Evolutionary conservation across 2,329 filamentous ascomycete species (phyloP), one percentile per base, ranked within the genome.

Genomic region (Ceratocystis eucalypticola): DNA sequence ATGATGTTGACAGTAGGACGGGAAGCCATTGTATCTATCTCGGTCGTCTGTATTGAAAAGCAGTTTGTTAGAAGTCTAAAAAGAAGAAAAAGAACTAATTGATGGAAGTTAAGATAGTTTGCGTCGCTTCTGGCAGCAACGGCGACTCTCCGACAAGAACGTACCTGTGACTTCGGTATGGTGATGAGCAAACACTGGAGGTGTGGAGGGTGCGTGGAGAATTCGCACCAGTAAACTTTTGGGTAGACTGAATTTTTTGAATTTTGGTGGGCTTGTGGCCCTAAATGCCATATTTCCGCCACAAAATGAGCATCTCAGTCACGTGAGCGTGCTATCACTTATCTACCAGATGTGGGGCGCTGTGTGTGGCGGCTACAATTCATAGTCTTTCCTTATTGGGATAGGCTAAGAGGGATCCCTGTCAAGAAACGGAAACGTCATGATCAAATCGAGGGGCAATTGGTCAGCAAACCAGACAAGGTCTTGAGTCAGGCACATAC

Each of bases 1-100:
- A 96, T 87, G 83, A 99, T 92, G 79, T 91, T 90, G 80, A 99
- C 94, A 78, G 92, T 96, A 80, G 94, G 94, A 84, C 94, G 87
- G 79, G 89, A 92, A 83, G 92, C 89, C 91, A 95, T 95, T 84
- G 80, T 84, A 78, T 78, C 73, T 71, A 73, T 74, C 66, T 68
- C 59, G 44, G 66, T 68, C 66, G 66, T 68, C 66, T 68, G 25
- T 67, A 68, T 55, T 63, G 44, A 55, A 53, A 45, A 28, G 48
- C 30, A 22, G 50, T 37, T 37, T 62, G 66, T 68, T 64, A 68
- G 64, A 62, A 65, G 44, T 65, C 61, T 62, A 37, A 37, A 63
- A 65, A 30, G 4, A n/a, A 41, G 15, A 17, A 20, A 20, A 50
- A n/a, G 5, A 15, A 6, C 17, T 44, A 30, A 25, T 20, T 61